Base-by-base conservation (phyloP, 2,329 filamentous ascomycete genomes). In the Colletotrichum phormii region DNA sequence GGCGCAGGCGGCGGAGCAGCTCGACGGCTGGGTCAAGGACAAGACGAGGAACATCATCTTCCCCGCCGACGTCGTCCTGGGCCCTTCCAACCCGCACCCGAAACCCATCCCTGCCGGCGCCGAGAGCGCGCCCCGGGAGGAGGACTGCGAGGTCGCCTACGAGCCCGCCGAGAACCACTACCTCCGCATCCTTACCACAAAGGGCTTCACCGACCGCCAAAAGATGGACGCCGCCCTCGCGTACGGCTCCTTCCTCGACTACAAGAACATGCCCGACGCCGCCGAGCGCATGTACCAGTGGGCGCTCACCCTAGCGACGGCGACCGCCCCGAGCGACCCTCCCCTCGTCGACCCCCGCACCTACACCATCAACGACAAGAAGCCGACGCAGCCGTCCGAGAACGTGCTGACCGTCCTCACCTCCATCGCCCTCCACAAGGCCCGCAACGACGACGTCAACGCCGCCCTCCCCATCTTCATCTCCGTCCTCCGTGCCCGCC, bases 161-260 rank as follows among this genome's bases (percentile, higher is more conserved):
- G 89, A 91, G 5, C 81, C 89, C 0, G 94, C 96, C 0, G 93
- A 97, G 77, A 88, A 86, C 15, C 95, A 91, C 78, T 98, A 98
- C 80, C 89, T 93, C 82, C 93, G 93, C 78, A 91, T 98, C 61
- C 83, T 98, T 66, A 94, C 92, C 7, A 96, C 94, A 0, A 88
- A 89, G 67, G 96, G 96, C 1, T 94, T 98, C 77, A 92, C 89
- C 0, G 87, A 90, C n/a, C 88, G 90, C 69, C 95, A 98, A 81
- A 92, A 91, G 77, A 86, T 98, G 64, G 92, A 96, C 71, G 95
- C 95, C 4, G 93, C 94, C 4, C 84, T 98, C 54, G 92, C 92
- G 1, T 97, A 95, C 80, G 96, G 93, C 2, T 92, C 94, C 67
- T 98, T 94, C 89, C 87, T 97, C 51, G 93, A 95, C 76, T 96